phyloP scores from a whole-genome alignment of 1,284 basidiomycete species.

The Pterulicium gracile region DNA sequence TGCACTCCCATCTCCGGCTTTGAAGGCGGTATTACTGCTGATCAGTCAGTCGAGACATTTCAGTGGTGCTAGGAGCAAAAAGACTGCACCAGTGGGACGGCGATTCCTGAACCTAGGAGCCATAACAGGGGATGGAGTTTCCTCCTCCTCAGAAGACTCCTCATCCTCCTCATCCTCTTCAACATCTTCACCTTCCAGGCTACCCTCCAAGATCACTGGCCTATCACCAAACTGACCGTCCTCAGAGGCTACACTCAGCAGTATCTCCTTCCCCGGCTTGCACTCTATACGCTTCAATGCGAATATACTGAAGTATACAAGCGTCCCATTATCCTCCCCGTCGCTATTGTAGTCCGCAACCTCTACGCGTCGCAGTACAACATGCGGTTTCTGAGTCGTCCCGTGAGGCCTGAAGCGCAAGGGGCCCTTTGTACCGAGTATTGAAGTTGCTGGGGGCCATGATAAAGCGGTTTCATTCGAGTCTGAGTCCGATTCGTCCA shows the following conservation, averaged over 20 bases:
- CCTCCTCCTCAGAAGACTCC: neutral
- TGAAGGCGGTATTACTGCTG: too few species aligned
- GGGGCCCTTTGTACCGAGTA: conserved; percentile 42
- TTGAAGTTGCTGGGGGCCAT: conserved; percentile 25
- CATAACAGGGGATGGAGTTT: too few species aligned
- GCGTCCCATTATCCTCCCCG: conserved; percentile 21
- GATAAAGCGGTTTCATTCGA: neutral
- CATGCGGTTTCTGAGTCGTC: conserved; percentile 46
- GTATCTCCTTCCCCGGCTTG: conserved; percentile 55
- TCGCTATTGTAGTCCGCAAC: conserved; percentile 30
- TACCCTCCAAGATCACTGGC: conserved; percentile 44
- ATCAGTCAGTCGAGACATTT: too few species aligned
- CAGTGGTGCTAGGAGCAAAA: too few species aligned
- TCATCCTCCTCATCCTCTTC: conserved; percentile 19
- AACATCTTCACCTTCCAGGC: conserved; percentile 26
- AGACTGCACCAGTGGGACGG: too few species aligned
- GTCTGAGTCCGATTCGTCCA: neutral
- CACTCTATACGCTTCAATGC: conserved; percentile 55
- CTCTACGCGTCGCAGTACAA: conserved; percentile 45
- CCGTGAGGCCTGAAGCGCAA: conserved; percentile 48
- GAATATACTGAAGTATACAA: conserved; percentile 48
- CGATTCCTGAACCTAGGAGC: too few species aligned
- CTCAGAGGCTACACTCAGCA: conserved; percentile 40
- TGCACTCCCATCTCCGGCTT: too few species aligned
- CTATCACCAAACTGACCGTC: conserved; percentile 42